phyloP scores from a whole-genome alignment of 2,329 filamentous ascomycete genomes.

The Cercospora zeae-maydis region DNA sequence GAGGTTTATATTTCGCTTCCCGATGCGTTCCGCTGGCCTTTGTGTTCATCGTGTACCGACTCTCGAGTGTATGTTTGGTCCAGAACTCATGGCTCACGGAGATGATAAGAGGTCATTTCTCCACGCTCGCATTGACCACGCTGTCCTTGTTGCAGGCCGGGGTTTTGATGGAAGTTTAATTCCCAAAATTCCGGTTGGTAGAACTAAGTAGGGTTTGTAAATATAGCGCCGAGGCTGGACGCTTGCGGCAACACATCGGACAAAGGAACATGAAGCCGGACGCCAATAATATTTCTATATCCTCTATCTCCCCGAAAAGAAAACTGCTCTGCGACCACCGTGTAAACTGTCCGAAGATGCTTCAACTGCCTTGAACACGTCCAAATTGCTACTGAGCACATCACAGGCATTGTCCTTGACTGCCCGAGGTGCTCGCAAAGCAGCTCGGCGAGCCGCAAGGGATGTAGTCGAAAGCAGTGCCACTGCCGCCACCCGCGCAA shows the following conservation, averaged over 20 bases:
- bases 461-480: not conserved
- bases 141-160: conserved; percentile 7
- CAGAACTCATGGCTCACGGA: not conserved
- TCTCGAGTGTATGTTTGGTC: not conserved
- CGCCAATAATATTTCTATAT: not conserved
- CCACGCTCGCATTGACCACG: not conserved
- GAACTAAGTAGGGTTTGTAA: no score
- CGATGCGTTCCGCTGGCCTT: not conserved
- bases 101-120: not conserved
- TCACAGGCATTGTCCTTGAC: conserved; percentile 2
- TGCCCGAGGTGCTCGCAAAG: conserved; percentile 13
- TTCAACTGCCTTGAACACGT: not conserved
- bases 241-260: not conserved
- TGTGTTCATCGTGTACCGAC: conserved; percentile 2
- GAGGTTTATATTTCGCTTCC: conserved; percentile 2
- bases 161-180: conserved; percentile 2
- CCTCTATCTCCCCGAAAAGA: not conserved
- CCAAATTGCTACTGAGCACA: not conserved
- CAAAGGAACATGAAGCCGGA: not conserved
- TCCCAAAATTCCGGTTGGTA: not conserved
- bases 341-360: not conserved
- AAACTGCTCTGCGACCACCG: not conserved
- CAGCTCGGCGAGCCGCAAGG: conserved; percentile 1
- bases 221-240: not conserved
- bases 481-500: not conserved